phyloP scores from a whole-genome alignment of 192 early-diverging fungal genomes.

The Hyaloraphidium curvatum region DNA sequence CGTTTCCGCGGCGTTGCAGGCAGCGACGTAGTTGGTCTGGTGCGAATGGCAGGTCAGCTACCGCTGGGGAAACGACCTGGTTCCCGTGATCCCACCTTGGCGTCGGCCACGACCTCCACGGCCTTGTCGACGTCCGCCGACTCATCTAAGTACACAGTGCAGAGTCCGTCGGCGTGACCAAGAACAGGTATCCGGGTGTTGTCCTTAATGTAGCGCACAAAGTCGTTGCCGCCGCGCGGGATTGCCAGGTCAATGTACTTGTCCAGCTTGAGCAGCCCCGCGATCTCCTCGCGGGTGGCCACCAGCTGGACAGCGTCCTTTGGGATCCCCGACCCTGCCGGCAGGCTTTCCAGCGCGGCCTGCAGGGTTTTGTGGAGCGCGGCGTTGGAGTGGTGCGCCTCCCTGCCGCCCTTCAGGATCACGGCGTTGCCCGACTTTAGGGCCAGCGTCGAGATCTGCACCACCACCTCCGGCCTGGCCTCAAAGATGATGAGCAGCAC shows the following conservation, averaged over 20 bases:
- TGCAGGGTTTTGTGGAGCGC: conserved; percentile 56
- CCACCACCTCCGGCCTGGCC: conserved; percentile 94
- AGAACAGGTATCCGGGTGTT: conserved; percentile 96
- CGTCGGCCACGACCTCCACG: conserved; percentile 62
- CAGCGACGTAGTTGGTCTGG: conserved; percentile 73
- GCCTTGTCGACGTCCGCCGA: conserved; percentile 62
- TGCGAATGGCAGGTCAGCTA: neutral
- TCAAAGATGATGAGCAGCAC: conserved; percentile 96
- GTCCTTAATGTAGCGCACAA: conserved; percentile 81
- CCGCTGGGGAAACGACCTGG: no score
- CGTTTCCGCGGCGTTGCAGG: conserved; percentile 89
- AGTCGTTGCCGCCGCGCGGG: conserved; percentile 76
- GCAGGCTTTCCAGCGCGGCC: conserved; percentile 39
- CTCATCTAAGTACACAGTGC: conserved; percentile 76
- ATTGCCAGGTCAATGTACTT: conserved; percentile 89
- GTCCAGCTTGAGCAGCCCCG: conserved; percentile 64
- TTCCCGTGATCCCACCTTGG: no score
- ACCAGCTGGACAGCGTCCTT: conserved; percentile 68
- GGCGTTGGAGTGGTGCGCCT: conserved; percentile 61
- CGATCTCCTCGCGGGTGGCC: conserved; percentile 73
- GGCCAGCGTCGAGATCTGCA: conserved; percentile 84
- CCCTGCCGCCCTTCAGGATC: conserved; percentile 93
- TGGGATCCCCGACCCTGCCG: conserved; percentile 26
- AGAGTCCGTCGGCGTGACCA: conserved; percentile 96
- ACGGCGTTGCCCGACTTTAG: conserved; percentile 94